phyloP scores from a whole-genome alignment of 257 asterid species.

The Solanum corneliomulleri region DNA sequence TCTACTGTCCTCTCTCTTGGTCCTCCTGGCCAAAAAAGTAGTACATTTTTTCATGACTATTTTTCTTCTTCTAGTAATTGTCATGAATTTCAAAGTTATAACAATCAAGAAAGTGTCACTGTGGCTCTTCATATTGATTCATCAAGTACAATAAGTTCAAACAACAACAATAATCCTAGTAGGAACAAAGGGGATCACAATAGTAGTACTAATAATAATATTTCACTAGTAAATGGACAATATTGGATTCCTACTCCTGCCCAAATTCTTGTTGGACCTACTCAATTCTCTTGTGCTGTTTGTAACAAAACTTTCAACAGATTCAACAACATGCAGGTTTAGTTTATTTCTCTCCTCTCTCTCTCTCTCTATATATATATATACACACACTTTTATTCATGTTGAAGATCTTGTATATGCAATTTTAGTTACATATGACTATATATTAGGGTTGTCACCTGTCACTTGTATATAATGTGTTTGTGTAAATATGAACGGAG shows the following conservation, averaged over 20 bases:
- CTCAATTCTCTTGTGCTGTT: constrained; percentile 75
- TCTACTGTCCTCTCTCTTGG: constrained; percentile 63
- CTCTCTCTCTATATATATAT: neutral
- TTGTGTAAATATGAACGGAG: neutral
- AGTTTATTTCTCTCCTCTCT: neutral
- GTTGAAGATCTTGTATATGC: neutral
- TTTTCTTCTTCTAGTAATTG: neutral
- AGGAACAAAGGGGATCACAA: neutral
- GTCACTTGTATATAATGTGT: neutral
- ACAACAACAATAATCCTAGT: constrained; percentile 13
- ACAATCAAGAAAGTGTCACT: constrained; percentile 26
- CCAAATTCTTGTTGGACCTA: constrained; percentile 84
- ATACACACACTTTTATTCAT: accelerated
- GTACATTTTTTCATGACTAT: constrained; percentile 5
- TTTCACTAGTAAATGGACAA: constrained; percentile 22
- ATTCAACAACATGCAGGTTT: constrained; percentile 93
- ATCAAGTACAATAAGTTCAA: constrained; percentile 3
- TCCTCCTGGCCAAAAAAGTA: constrained; percentile 56
- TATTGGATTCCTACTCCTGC: constrained; percentile 89
- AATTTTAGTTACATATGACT: neutral
- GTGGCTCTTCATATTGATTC: constrained; percentile 61
- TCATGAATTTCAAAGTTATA: neutral
- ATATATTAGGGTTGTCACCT: neutral
- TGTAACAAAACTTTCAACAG: constrained; percentile 81
- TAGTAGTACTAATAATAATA: neutral